Evolutionary conservation across 1,284 basidiomycete genomes (phyloP).

Genomic region (Marasmius sp.): DNA sequence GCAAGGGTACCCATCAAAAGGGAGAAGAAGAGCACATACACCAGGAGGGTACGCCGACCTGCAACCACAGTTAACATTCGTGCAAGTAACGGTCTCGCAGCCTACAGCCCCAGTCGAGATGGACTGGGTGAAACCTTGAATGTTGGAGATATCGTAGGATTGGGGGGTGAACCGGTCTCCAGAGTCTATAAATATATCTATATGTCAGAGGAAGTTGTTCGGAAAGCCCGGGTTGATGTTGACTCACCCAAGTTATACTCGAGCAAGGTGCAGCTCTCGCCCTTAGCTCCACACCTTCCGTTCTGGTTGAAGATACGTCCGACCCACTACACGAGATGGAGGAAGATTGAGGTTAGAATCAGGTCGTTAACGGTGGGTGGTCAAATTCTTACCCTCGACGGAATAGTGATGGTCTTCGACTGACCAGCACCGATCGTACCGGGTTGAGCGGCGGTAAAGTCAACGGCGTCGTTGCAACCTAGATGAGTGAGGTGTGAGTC

Average conservation of each 20-base stretch:
- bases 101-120: slow-evolving; percentile 33
- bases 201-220: not conserved
- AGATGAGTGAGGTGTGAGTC: not conserved
- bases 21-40: not conserved
- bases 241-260: slow-evolving; percentile 35
- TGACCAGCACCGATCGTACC: slow-evolving; percentile 24
- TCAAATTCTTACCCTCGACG: slow-evolving; percentile 23
- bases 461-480: slow-evolving; percentile 1
- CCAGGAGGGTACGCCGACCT: not conserved
- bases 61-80: slow-evolving; percentile 32
- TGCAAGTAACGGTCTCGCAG: slow-evolving; percentile 38
- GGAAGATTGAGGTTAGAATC: not conserved
- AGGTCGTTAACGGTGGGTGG: not conserved
- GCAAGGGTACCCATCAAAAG: not conserved
- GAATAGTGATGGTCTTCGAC: slow-evolving; percentile 28
- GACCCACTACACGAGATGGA: slow-evolving; percentile 30
- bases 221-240: not conserved
- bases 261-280: slow-evolving; percentile 36
- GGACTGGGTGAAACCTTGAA: slow-evolving; percentile 42
- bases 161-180: slow-evolving; percentile 32
- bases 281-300: slow-evolving; percentile 32
- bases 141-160: slow-evolving; percentile 44
- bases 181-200: slow-evolving; percentile 23
- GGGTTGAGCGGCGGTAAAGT: slow-evolving; percentile 31
- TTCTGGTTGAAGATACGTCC: slow-evolving; percentile 39